Evolutionary conservation across 345 rosid species (phyloP).

Genomic region (Gossypium herbaceum): DNA sequence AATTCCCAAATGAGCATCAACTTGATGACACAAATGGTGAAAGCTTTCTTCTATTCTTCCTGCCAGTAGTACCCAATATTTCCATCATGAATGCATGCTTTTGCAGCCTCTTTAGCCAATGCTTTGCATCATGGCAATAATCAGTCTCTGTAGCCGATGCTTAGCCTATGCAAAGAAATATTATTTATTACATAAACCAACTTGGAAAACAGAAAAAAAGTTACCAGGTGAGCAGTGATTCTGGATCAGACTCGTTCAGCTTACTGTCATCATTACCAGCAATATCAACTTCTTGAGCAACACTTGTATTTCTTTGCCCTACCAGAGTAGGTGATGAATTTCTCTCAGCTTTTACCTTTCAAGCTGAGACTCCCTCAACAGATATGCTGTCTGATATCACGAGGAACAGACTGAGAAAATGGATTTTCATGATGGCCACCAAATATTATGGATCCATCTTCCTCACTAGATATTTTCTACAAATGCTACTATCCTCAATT

Average conservation of each 20-base stretch:
- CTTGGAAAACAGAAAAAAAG: not conserved
- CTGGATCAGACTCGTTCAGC: slow-evolving; percentile 20
- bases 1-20: slow-evolving; percentile 47
- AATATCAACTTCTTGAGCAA: slow-evolving; percentile 18
- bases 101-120: slow-evolving; percentile 46
- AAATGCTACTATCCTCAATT: slow-evolving; percentile 9
- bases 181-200: not conserved
- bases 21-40: slow-evolving; percentile 52
- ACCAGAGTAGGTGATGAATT: slow-evolving; percentile 5
- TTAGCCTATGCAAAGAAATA: slow-evolving; percentile 36
- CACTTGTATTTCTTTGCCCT: slow-evolving; percentile 1
- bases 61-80: slow-evolving; percentile 31
- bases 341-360: slow-evolving; percentile 21
- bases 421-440: slow-evolving; percentile 14
- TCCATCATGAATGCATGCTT: slow-evolving; percentile 27
- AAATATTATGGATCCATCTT: slow-evolving; percentile 14
- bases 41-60: slow-evolving; percentile 56
- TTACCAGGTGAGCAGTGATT: not conserved
- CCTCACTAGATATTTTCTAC: slow-evolving; percentile 7
- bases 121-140: slow-evolving; percentile 56
- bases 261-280: slow-evolving; percentile 19
- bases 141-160: slow-evolving; percentile 17
- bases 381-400: slow-evolving; percentile 8
- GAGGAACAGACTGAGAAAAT: slow-evolving; percentile 16
- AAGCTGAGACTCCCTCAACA: slow-evolving; percentile 16